Base-by-base conservation (phyloP, 768 basidiomycete species). In the Crucibulum laeve region DNA sequence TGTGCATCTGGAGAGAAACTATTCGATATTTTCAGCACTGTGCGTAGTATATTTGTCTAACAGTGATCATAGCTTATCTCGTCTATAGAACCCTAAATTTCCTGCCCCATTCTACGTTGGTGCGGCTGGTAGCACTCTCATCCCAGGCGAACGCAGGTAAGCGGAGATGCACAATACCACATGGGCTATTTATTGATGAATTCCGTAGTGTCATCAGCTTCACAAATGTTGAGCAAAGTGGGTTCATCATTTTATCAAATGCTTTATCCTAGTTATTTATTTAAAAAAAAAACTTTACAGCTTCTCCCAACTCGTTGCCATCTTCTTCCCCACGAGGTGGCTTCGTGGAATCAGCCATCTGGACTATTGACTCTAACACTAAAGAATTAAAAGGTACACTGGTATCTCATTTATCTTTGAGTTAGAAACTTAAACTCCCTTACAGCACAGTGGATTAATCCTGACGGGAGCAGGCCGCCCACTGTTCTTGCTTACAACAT, bases 391-490 rank as follows among this genome's bases (percentile, higher is more conserved):
- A 57, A 42, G 64, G 76, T 76, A 45, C 43, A 58, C 46, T 39
- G 28, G 14, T 32, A 26, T 41, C 8, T 24, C 21, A 6, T 34
- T 36, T 26, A 15, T 25, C 51, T 18, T 5, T 21, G 25, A 35
- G 28, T 17, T 25, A 19, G 11, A 34, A 26, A 30, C 26, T 42
- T 26, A 41, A 28, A n/a, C 32, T 46, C 26, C 6, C 4, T 28
- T 23, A 28, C 23, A 78, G 76, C 70, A 4, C 67, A 70, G 50
- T 75, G 68, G 56, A 59, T 70, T 44, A 77, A 77, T 48, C 62
- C 61, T 13, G 69, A 76, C 51, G 64, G 66, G 25, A 68, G 61
- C 35, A 56, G 53, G 25, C 63, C 69, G 13, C 40, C 43, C 5
- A 73, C 73, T 4, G 47, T 53, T 24, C 54, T 77, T 41, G 73